phyloP scores from a whole-genome alignment of 345 rosid genomes.

The Arabis hirsuta region DNA sequence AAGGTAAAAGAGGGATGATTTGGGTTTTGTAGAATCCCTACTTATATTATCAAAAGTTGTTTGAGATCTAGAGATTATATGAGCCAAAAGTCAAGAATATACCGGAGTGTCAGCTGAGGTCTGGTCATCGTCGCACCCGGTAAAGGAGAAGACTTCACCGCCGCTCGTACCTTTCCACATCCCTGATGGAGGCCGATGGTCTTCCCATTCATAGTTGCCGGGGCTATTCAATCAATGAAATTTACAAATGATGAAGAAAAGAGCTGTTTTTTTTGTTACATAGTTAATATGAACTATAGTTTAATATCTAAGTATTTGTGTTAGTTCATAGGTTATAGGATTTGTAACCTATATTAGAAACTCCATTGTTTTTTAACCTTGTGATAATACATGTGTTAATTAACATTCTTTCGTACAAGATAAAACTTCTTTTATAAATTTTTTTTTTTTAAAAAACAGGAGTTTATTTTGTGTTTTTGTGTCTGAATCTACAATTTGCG shows the following conservation, averaged over 20 bases:
- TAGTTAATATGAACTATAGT: background rate
- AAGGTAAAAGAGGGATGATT: background rate
- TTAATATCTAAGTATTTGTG: background rate
- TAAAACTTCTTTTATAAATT: too few species aligned
- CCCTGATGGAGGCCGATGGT: conserved; percentile 80
- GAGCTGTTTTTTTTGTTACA: background rate
- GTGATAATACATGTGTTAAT: too few species aligned
- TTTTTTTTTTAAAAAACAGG: too few species aligned
- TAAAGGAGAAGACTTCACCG: conserved; percentile 85
- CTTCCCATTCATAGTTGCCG: conserved; percentile 77
- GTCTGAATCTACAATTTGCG: too few species aligned
- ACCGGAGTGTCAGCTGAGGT: conserved; percentile 86
- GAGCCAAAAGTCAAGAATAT: conserved; percentile 18
- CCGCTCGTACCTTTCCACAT: conserved; percentile 91
- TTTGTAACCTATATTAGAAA: background rate
- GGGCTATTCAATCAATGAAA: conserved; percentile 43
- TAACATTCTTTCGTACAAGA: too few species aligned
- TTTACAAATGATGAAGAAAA: background rate
- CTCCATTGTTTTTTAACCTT: background rate
- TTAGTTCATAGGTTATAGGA: background rate
- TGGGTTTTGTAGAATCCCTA: background rate
- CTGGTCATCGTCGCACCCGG: conserved; percentile 90
- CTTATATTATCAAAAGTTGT: background rate
- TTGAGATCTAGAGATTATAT: background rate
- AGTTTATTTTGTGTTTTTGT: too few species aligned